These are phyloP conservation scores for Monascus purpureus DNA, from an alignment of 495 filamentous ascomycete genomes.

Conservation along the genomic window DNA sequence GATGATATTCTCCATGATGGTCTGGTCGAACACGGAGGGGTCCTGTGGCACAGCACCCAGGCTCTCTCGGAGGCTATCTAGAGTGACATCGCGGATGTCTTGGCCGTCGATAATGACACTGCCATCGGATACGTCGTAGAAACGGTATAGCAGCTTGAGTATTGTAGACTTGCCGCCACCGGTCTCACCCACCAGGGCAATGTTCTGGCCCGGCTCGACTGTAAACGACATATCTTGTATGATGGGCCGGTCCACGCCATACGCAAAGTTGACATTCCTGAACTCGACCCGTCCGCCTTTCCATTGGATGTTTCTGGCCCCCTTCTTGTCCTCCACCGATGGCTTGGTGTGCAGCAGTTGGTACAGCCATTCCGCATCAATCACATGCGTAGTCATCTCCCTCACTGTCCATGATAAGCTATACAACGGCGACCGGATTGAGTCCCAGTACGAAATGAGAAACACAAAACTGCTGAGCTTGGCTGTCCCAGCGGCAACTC, in stretches of 20 bases:
- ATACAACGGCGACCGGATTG: conserved; percentile 67
- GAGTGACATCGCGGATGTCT: conserved; percentile 60
- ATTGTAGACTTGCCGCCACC: conserved; percentile 80
- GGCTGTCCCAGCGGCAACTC: conserved; percentile 49
- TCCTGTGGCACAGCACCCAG: conserved; percentile 84
- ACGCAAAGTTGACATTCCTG: conserved; percentile 65
- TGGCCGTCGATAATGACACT: conserved; percentile 59
- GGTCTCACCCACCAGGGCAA: conserved; percentile 74
- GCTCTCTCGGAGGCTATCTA: conserved; percentile 60
- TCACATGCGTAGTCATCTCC: conserved; percentile 74
- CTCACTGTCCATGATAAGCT: conserved; percentile 82
- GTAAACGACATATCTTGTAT: conserved; percentile 55
- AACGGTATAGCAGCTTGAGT: conserved; percentile 74
- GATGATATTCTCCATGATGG: conserved; percentile 72
- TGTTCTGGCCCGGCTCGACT: conserved; percentile 64
- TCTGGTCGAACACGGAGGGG: conserved; percentile 75
- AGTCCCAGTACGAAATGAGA: conserved; percentile 62
- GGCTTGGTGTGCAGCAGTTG: conserved; percentile 74
- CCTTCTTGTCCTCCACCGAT: conserved; percentile 50
- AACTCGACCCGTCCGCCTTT: conserved; percentile 62
- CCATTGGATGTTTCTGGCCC: conserved; percentile 26
- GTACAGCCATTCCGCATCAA: conserved; percentile 74
- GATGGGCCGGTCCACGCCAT: conserved; percentile 67
- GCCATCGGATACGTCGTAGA: conserved; percentile 61
- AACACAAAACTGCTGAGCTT: conserved; percentile 54